A percentile compares a stretch with the other conserved stretches of the same genome.
Evolutionary conservation across 179 eudicot species (phyloP).

Genomic region (Silene noctiflora): DNA sequence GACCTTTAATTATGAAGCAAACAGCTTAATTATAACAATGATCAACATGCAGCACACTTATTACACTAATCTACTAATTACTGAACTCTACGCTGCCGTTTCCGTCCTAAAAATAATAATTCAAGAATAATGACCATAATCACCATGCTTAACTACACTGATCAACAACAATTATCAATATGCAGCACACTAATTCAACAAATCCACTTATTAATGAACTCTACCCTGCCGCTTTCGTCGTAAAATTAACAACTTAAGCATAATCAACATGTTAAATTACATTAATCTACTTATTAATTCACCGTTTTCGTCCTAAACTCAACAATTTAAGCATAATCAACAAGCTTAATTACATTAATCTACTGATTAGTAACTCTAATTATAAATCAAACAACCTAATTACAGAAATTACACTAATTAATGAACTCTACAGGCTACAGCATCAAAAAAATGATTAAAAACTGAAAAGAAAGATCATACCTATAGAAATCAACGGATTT

Average conservation of each 20-base stretch:
- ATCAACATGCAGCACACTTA: background rate
- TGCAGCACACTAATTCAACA: too few species aligned
- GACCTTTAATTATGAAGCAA: background rate
- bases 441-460: background rate
- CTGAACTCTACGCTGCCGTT: background rate
- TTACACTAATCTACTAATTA: background rate
- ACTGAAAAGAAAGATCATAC: constrained; percentile 26
- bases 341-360: background rate
- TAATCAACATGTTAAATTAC: too few species aligned
- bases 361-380: background rate
- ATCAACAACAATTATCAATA: too few species aligned
- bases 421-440: background rate
- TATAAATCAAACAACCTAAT: background rate
- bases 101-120: too few species aligned
- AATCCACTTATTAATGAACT: too few species aligned
- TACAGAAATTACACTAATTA: background rate
- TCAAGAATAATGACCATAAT: too few species aligned
- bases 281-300: too few species aligned
- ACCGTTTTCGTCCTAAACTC: too few species aligned
- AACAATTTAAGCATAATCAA: too few species aligned
- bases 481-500: constrained; percentile 78
- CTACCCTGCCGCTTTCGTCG: too few species aligned
- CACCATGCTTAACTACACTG: too few species aligned
- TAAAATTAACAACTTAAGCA: too few species aligned
- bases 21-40: background rate